Evolutionary conservation across 2,329 filamentous ascomycete species (phyloP), one percentile per base, ranked within the genome.

Genomic region (Emericellopsis cladophorae): DNA sequence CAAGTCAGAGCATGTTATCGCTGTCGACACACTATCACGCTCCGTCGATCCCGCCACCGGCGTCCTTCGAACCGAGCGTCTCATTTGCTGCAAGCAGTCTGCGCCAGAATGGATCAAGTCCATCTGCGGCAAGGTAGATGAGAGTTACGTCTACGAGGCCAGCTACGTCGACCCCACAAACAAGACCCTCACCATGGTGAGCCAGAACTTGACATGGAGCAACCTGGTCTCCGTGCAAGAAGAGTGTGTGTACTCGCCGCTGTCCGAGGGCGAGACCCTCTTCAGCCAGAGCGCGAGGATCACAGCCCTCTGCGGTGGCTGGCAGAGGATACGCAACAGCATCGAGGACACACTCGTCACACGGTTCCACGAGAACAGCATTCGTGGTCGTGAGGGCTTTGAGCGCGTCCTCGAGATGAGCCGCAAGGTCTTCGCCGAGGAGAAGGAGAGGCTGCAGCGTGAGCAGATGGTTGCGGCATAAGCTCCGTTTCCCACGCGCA

Each of bases 141-240:
- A 83, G 45, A 90, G 82, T 48, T 84, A 90, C 61, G 88, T 96
- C 49, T 94, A 90, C 62, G 92, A 98, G 68, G 84, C 89, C 36
- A 94, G 85, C 44, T 96, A 96, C 61, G 90, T 98, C 56, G 87
- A 96, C 62, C 86, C 86, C 1, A 55, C 62, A 34, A 70, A 72
- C 46, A 87, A 89, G 65, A 93, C 85, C 48, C 86, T 98, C 55
- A 96, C 89, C 46, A 95, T 98, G 84, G 88, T 89, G 60, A 92
- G 85, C 49, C 86, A 87, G 59, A 98, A 98, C 65, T 70, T 98
- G 58, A 96, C 92, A 7, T 92, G 79, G 76, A 82, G 79, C 47
- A 94, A 96, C 55, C 75, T 98, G 41, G 72, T 96, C 58, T 87
- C 76, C 55, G 88, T 95, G 36, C 84, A 89, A 59, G 92, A 98